Evolutionary conservation across 2,329 filamentous ascomycete species (phyloP).

Genomic region (Talaromyces pinophilus): DNA sequence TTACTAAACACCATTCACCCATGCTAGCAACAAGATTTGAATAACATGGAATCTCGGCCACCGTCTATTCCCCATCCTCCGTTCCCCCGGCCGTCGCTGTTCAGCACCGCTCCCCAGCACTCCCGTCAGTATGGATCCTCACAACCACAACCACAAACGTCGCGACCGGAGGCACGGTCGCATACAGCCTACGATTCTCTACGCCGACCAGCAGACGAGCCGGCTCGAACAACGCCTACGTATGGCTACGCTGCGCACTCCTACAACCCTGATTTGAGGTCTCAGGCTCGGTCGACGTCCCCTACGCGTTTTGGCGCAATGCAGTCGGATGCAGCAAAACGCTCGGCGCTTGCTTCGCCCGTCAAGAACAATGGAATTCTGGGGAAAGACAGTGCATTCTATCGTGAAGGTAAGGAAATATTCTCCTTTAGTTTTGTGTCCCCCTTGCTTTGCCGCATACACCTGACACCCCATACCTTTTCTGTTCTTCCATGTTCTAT

Average conservation of each 20-base stretch:
- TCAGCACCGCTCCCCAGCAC: conserved; percentile 34
- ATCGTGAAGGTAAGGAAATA: conserved; percentile 34
- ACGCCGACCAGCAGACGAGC: conserved; percentile 26
- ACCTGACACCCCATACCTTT: conserved; percentile 1
- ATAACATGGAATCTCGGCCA: conserved; percentile 33
- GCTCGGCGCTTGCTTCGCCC: conserved; percentile 28
- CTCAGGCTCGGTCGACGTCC: conserved; percentile 22
- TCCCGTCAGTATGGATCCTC: conserved; percentile 28
- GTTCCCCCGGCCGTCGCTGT: conserved; percentile 37
- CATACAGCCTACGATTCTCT: conserved; percentile 29
- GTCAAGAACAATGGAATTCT: conserved; percentile 28
- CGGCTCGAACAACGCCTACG: conserved; percentile 12
- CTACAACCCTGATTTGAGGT: conserved; percentile 22
- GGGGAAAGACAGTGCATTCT: conserved; percentile 26
- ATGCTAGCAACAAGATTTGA: not conserved
- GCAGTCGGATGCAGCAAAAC: conserved; percentile 28
- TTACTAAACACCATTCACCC: not conserved
- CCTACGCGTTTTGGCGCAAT: conserved; percentile 28
- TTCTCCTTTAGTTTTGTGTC: not conserved
- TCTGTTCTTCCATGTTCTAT: not conserved
- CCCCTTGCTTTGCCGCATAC: not conserved
- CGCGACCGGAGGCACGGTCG: conserved; percentile 28
- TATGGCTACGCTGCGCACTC: conserved; percentile 14
- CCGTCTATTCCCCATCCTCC: conserved; percentile 32
- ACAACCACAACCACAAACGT: conserved; percentile 21